These are phyloP conservation scores for Ustilago curta DNA, from an alignment of 1,284 basidiomycete genomes.

Conservation along the genomic window DNA sequence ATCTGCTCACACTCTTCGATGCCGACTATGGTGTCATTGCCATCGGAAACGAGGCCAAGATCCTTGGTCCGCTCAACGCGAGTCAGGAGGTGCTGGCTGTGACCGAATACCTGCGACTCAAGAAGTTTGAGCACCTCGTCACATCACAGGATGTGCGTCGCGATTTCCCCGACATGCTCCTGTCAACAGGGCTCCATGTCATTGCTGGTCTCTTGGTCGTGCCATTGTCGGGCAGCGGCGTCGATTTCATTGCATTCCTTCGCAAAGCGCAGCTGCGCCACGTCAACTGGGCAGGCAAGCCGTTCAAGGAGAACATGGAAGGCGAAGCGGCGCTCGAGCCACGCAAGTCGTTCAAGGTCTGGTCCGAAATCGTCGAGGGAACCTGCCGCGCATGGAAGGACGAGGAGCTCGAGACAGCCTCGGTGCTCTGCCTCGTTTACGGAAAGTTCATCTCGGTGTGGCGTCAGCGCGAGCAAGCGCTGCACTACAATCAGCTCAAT, in stretches of 20 bases:
- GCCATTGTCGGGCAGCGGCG: conserved; percentile 71
- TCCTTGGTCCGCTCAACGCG: conserved; percentile 81
- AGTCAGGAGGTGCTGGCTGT: conserved; percentile 87
- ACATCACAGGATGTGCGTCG: conserved; percentile 76
- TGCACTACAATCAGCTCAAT: conserved; percentile 82
- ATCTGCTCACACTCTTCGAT: conserved; percentile 83
- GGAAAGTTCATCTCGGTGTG: conserved; percentile 89
- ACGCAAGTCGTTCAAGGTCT: conserved; percentile 71
- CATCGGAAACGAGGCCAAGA: conserved; percentile 78
- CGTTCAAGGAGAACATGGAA: conserved; percentile 75
- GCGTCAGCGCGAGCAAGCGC: conserved; percentile 84
- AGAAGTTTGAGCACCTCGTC: conserved; percentile 71
- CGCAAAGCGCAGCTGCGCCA: conserved; percentile 78
- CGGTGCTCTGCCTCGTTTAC: conserved; percentile 84
- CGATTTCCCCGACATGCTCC: conserved; percentile 82
- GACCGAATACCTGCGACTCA: conserved; percentile 84
- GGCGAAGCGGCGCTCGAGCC: conserved; percentile 58
- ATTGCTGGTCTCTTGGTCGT: conserved; percentile 85
- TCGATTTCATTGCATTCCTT: conserved; percentile 81
- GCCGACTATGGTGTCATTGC: conserved; percentile 86
- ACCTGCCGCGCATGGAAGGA: conserved; percentile 83
- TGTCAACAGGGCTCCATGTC: conserved; percentile 78
- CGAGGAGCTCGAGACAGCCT: conserved; percentile 87
- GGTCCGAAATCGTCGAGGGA: conserved; percentile 82
- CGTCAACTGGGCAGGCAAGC: conserved; percentile 70